Conservation (phyloP, 1,284 basidiomycete species). For the Mycosarcoma maydis region DNA sequence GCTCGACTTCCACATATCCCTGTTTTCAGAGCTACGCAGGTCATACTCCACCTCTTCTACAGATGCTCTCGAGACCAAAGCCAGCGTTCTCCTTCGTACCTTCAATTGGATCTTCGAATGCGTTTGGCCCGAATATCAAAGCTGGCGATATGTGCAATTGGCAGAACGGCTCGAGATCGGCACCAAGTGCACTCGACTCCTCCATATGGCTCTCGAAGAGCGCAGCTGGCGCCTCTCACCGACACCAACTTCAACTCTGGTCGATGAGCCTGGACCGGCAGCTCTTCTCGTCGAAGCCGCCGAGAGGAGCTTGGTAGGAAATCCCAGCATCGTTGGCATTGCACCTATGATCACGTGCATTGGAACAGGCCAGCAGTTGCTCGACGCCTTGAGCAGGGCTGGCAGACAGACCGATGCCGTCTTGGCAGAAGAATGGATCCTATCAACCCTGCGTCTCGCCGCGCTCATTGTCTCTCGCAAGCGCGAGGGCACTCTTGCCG, state of each 20-base stretch:
- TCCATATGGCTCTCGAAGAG: constrained; percentile 75
- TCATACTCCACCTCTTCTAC: constrained; percentile 72
- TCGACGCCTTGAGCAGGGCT: constrained; percentile 73
- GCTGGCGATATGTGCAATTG: constrained; percentile 82
- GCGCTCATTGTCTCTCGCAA: constrained; percentile 41
- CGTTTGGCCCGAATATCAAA: constrained; percentile 83
- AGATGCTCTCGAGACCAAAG: constrained; percentile 76
- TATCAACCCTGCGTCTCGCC: constrained; percentile 74
- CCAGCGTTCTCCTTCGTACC: constrained; percentile 81
- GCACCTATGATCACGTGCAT: constrained; percentile 78
- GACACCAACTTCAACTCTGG: constrained; percentile 60
- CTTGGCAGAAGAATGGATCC: constrained; percentile 76
- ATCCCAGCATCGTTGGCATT: constrained; percentile 78
- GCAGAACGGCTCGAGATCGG: constrained; percentile 84
- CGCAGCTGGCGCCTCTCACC: constrained; percentile 25
- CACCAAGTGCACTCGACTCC: constrained; percentile 75
- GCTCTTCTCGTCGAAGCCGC: constrained; percentile 70
- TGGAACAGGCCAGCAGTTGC: constrained; percentile 73
- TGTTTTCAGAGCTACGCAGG: constrained; percentile 78
- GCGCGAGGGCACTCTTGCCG: constrained; percentile 31
- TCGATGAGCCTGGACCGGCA: constrained; percentile 19
- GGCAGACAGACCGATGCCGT: constrained; percentile 77
- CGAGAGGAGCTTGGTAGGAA: constrained; percentile 75
- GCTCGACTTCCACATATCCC: constrained; percentile 78
- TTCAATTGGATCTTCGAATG: constrained; percentile 80